These are phyloP conservation scores for Chlamydomonas reinhardtii DNA, from an alignment of 163 green algal species.

Conservation along the genomic window DNA sequence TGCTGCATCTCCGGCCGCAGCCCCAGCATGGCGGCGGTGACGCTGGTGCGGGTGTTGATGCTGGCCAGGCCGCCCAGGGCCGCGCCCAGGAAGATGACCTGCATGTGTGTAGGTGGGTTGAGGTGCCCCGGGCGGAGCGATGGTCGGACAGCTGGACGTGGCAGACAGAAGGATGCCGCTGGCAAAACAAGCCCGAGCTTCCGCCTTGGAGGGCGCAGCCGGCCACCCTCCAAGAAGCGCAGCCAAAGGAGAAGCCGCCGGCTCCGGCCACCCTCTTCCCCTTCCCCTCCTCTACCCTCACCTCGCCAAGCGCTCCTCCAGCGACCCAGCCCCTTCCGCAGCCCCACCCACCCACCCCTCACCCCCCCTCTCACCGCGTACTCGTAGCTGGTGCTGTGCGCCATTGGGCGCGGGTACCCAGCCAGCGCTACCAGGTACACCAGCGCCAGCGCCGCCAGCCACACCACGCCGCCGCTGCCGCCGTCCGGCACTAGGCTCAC, in stretches of 20 bases:
- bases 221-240: too few relatives aligned
- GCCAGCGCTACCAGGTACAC: conserved; percentile 1
- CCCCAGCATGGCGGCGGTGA: not conserved
- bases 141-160: too few relatives aligned
- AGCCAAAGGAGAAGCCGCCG: too few relatives aligned
- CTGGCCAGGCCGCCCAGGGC: conserved; percentile 1
- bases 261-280: too few relatives aligned
- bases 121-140: not conserved
- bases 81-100: conserved; percentile 40
- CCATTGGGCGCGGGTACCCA: conserved; percentile 7
- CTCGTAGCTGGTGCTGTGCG: conserved; percentile 46
- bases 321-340: not conserved
- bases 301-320: too few relatives aligned
- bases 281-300: too few relatives aligned
- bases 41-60: not conserved
- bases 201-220: too few relatives aligned
- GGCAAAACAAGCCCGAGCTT: too few relatives aligned
- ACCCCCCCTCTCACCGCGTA: conserved; percentile 13
- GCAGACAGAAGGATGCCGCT: too few relatives aligned
- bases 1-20: not conserved
- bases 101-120: not conserved
- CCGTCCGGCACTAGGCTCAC: not conserved
- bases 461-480: not conserved
- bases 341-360: not conserved
- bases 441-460: not conserved